Evolutionary conservation across 306 rosid species (phyloP), one percentile per base, ranked within the genome.

Genomic region (Sechiopsis laciniata): DNA sequence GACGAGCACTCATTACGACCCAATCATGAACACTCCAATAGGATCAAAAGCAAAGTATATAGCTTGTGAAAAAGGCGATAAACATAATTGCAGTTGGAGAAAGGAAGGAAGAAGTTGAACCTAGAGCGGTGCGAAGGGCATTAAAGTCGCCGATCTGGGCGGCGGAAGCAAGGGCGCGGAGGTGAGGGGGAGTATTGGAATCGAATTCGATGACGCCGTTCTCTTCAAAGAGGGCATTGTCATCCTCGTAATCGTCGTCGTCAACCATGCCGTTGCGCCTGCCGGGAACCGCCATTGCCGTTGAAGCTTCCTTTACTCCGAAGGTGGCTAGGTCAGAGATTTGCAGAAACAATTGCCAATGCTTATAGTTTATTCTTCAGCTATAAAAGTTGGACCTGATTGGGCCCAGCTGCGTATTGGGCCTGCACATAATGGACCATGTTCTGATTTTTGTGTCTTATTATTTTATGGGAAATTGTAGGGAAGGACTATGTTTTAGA

Each of bases 251-350:
- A 11, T 78, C 97, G 10, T 86, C 94, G 1, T 85, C 89, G 10
- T 85, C 89, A 72, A 79, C 64, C 46, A 82, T 1, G 29, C 91
- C 93, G 53, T 89, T 89, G 78, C 87, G 90, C 68, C 97, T 84
- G 57, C 91, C 97, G 2, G 85, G 96, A 84, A 91, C 97, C 63
- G 96, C 97, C 97, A 91, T 89, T 75, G 71, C 26, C 3, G 72
- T 42, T 10, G 4, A 65, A 64, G 51, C 46, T 51, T 26, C 2
- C 29, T 26, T 26, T 71, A 0, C 40, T 24, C 65, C 65, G 37
- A 13, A 13, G 66, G 45, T 26, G 20, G 15, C 56, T 67, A 67
- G 72, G 72, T 67, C 53, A 64, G 29, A 20, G 54, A 20, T 67
- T 67, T 4, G 35, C 12, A 45, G 5, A 46, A 67, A 19, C 13